Evolutionary conservation across 352 stramenopile genomes (phyloP), one percentile per base, ranked within the genome.

Genomic region (Globisporangium alternatum): DNA sequence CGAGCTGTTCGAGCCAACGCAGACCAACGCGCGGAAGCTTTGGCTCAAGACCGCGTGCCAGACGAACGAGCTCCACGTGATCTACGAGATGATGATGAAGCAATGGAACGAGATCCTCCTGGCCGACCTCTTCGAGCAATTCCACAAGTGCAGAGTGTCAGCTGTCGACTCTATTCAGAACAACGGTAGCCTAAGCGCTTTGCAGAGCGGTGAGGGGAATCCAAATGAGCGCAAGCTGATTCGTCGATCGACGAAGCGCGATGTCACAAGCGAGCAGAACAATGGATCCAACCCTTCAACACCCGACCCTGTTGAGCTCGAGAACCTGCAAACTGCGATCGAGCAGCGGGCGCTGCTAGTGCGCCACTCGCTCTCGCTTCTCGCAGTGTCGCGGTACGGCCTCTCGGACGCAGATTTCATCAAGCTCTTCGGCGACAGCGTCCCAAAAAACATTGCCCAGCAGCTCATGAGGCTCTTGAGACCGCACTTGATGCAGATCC

Each of bases 101-200:
- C 81, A 80, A n/a, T 95, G 86, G 86, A 91, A 90, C 58, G 59
- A 76, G 12, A 76, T 91, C 37, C 62, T 92, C 25, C 69, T 92
- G 13, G 74, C 78, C 37, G 82, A 89, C 60, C 67, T 91, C 44
- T 66, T 75, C 13, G 68, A 76, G 15, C 65, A 80, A 19, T 68
- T 80, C 4, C 25, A 75, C 51, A 74, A 66, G 28, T 81, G 48
- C 31, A 78, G 64, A 53, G 45, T 56, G 47, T 21, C 47, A 19
- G 39, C 47, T 15, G 39, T 59, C 1, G 51, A 66, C 12, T 39
- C 59, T 47, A n/a, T 54, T 2, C 25, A 44, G 30, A 49, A n/a
- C 21, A 25, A 17, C 37, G 33, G 13, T 21, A 52, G 15, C 22
- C 47, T 58, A 13, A 7, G 21, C 13, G 19, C 15, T 25, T 52